These are phyloP conservation scores for Suillus clintonianus DNA, from an alignment of 768 basidiomycete genomes.

Conservation along the genomic window DNA sequence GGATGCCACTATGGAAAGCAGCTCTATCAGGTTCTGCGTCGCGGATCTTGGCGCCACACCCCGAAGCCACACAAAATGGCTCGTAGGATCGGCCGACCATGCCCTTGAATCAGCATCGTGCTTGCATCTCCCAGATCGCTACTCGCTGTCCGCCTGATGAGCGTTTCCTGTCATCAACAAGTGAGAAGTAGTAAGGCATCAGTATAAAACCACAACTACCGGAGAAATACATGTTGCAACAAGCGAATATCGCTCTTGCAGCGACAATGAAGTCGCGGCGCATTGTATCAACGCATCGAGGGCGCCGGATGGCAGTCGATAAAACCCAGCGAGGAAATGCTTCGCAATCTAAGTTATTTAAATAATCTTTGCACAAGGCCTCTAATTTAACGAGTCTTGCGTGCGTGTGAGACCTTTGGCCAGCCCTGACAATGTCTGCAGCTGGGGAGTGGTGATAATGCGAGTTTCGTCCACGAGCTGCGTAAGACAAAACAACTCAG, in stretches of 20 bases:
- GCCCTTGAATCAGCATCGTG: slow-evolving; percentile 48
- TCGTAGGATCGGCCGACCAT: slow-evolving; percentile 70
- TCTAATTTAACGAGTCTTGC: slow-evolving; percentile 54
- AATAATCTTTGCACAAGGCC: neutral
- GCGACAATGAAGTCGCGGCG: slow-evolving; percentile 60
- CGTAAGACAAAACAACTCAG: neutral
- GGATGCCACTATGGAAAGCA: slow-evolving; percentile 67
- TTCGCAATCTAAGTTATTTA: neutral
- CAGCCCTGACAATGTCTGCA: slow-evolving; percentile 82
- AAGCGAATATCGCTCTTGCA: slow-evolving; percentile 86
- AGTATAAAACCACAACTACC: slow-evolving; percentile 45
- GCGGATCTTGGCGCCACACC: slow-evolving; percentile 82
- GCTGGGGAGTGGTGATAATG: slow-evolving; percentile 61
- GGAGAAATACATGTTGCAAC: slow-evolving; percentile 82
- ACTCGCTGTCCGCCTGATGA: slow-evolving; percentile 67
- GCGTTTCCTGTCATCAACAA: slow-evolving; percentile 46
- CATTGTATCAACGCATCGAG: slow-evolving; percentile 73
- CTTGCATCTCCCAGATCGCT: slow-evolving; percentile 60
- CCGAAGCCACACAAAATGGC: slow-evolving; percentile 78
- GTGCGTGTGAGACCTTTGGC: slow-evolving; percentile 85
- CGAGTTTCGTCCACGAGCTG: slow-evolving; percentile 79
- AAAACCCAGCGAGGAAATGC: slow-evolving; percentile 46
- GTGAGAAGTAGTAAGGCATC: slow-evolving; percentile 1
- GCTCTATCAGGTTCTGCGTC: slow-evolving; percentile 81
- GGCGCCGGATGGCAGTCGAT: slow-evolving; percentile 60